Evolutionary conservation across 1,139 yeast genomes (phyloP).

Genomic region (Candida sp.): DNA sequence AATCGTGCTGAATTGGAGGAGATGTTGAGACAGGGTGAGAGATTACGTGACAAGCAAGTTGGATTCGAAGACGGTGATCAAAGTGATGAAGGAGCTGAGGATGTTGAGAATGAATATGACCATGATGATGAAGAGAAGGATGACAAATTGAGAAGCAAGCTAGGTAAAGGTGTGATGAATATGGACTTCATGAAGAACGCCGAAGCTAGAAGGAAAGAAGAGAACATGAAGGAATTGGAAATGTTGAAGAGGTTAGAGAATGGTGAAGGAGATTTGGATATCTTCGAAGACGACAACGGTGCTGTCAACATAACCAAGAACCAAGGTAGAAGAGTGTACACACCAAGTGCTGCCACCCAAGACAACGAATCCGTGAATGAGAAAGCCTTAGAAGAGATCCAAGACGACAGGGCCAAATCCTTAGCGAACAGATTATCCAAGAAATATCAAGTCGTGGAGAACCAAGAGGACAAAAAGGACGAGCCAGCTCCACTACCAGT

Average conservation of each 20-base stretch:
- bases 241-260: constrained; percentile 49
- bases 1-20: constrained; percentile 92
- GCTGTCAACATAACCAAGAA: constrained; percentile 59
- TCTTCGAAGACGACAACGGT: constrained; percentile 29
- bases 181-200: constrained; percentile 98
- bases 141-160: constrained; percentile 35
- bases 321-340: constrained; percentile 82
- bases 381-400: constrained; percentile 50
- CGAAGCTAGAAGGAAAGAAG: constrained; percentile 62
- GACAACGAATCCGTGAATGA: constrained; percentile 46
- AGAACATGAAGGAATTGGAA: constrained; percentile 57
- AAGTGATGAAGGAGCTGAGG: constrained; percentile 52
- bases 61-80: constrained; percentile 66
- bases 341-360: constrained; percentile 57
- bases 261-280: constrained; percentile 47
- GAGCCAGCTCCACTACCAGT: constrained; percentile 9
- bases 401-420: constrained; percentile 56
- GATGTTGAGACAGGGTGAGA: constrained; percentile 89
- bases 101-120: constrained; percentile 58
- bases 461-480: constrained; percentile 7
- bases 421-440: constrained; percentile 43
- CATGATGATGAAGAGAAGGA: constrained; percentile 37
- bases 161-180: constrained; percentile 87
- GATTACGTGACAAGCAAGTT: constrained; percentile 71
- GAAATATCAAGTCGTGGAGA: constrained; percentile 22